phyloP scores from a whole-genome alignment of 1,284 basidiomycete genomes.

The Apiotrichum sp. region DNA sequence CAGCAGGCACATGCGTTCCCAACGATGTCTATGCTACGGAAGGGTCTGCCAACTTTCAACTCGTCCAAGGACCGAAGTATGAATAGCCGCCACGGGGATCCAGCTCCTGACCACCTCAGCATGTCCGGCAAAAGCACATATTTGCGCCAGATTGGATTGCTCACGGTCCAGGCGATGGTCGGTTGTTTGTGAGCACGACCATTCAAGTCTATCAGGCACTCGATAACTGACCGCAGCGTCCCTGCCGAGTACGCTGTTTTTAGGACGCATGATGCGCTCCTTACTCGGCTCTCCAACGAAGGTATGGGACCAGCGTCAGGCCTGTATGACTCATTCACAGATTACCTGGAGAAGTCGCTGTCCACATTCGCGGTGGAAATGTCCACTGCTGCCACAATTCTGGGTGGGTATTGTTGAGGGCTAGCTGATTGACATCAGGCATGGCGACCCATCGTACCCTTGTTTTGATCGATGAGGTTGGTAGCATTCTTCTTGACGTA shows the following conservation, averaged over 20 bases:
- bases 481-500: slow-evolving; percentile 31
- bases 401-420: slow-evolving; percentile 51
- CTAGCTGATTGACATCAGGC: slow-evolving; percentile 48
- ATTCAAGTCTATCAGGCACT: neutral
- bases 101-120: slow-evolving; percentile 45
- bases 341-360: slow-evolving; percentile 66
- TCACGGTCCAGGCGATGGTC: slow-evolving; percentile 77
- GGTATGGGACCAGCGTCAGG: slow-evolving; percentile 24
- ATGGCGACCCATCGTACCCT: slow-evolving; percentile 68
- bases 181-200: slow-evolving; percentile 61
- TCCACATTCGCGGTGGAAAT: slow-evolving; percentile 93
- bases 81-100: slow-evolving; percentile 24
- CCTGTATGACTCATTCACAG: slow-evolving; percentile 15
- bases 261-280: slow-evolving; percentile 70
- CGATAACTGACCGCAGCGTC: slow-evolving; percentile 49
- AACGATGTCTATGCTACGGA: slow-evolving; percentile 67
- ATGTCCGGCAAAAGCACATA: slow-evolving; percentile 94
- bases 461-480: slow-evolving; percentile 84
- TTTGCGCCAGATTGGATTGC: slow-evolving; percentile 73
- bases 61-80: slow-evolving; percentile 82
- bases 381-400: slow-evolving; percentile 79
- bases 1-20: slow-evolving; percentile 63
- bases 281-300: slow-evolving; percentile 85
- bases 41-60: slow-evolving; percentile 73
- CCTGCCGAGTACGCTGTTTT: slow-evolving; percentile 86